Base-by-base conservation (phyloP, 2,329 filamentous ascomycete genomes). In the Tolypocladium ovalisporum region DNA sequence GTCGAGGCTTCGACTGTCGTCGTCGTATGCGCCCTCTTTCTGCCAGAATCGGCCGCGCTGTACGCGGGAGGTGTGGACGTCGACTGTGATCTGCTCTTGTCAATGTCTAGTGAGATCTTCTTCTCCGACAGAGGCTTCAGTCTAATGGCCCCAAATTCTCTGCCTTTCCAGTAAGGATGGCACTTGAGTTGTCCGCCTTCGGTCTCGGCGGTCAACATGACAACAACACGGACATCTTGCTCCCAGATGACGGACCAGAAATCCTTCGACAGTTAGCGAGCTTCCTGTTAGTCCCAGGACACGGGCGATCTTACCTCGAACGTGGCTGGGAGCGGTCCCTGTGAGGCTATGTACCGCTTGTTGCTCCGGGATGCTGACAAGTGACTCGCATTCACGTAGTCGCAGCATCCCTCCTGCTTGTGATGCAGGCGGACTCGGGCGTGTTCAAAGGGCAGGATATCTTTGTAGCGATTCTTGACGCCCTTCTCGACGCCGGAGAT, bases 211-310 rank as follows among this genome's bases (percentile, higher is more conserved):
- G 94, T 99, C 63, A 99, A 80, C 87, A 97, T 97, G 62, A 97
- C 92, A 60, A 99, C 87, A 32, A 97, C 89, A 55, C 93, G 87
- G 4, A 96, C 87, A 68, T 97, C 92, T 71, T 97, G 89, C 68
- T 97, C 92, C 94, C 94, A 99, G 35, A 97, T 81, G 13, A 97
- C 88, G 59, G 90, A 93, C 94, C 94, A 99, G 68, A 99, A 99
- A 71, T 99, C 94, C 89, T 94, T 63, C 3, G 40, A 54, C 9
- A 3, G 66, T 76, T 63, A 75, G 67, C 24, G n/a, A 47, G 3
- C 3, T 17, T 17, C 12, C 3, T 7, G 39, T 5, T 9, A 4
- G 35, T 29, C 47, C 39, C 34, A 4, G 3, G n/a, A 6, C 34
- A 27, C 47, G 24, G 4, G 40, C 22, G 85, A 77, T 75, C 86